Conservation (phyloP, 805 yeast genomes). For the Metschnikowia arizonensis region DNA sequence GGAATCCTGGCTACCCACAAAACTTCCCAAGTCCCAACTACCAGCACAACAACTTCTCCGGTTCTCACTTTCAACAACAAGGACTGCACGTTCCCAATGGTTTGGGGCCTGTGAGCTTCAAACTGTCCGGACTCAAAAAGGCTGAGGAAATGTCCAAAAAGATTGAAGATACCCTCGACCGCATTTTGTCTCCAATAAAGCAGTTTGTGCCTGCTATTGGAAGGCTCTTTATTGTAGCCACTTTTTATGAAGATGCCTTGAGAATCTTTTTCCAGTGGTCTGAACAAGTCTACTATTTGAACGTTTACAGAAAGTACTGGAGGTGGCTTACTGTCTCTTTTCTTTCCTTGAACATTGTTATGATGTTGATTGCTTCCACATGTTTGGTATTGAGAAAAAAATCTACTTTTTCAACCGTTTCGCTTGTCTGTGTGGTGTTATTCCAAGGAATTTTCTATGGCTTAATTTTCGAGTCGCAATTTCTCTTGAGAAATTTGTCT, state of each 20-base stretch:
- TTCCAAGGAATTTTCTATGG: slow-evolving; percentile 89
- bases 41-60: slow-evolving; percentile 5
- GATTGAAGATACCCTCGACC: slow-evolving; percentile 53
- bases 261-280: slow-evolving; percentile 86
- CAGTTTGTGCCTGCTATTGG: slow-evolving; percentile 87
- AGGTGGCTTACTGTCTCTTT: slow-evolving; percentile 72
- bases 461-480: slow-evolving; percentile 70
- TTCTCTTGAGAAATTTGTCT: slow-evolving; percentile 81
- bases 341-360: slow-evolving; percentile 54
- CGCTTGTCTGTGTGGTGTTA: slow-evolving; percentile 65
- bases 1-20: slow-evolving; percentile 1
- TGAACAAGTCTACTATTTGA: slow-evolving; percentile 81
- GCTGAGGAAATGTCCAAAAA: slow-evolving; percentile 51
- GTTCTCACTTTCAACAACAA: slow-evolving; percentile 11
- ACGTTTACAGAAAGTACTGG: slow-evolving; percentile 76
- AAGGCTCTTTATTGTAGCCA: slow-evolving; percentile 85
- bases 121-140: slow-evolving; percentile 28
- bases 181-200: slow-evolving; percentile 48
- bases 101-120: slow-evolving; percentile 23
- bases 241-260: slow-evolving; percentile 84
- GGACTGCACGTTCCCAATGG: slow-evolving; percentile 9
- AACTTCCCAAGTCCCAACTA: background rate
- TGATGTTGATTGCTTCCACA: slow-evolving; percentile 72
- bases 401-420: slow-evolving; percentile 65
- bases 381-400: slow-evolving; percentile 65